A percentile compares a stretch with the other conserved stretches of the same genome.
Evolutionary conservation across 2,329 filamentous ascomycete genomes (phyloP).

Genomic region (Seiridium unicorne): DNA sequence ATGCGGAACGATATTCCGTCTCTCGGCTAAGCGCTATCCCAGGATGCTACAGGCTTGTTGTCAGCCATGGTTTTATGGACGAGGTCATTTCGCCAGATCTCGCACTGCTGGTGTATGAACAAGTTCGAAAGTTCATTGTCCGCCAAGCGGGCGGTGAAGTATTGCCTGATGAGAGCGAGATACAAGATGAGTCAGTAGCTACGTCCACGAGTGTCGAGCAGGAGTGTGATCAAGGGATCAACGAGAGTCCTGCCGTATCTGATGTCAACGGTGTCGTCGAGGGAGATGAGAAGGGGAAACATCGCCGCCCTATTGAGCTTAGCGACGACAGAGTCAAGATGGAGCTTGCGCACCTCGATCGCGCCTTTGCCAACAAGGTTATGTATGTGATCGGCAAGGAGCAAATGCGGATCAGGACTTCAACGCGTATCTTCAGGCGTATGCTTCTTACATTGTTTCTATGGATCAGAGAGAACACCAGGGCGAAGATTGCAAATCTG

Average conservation of each 20-base stretch:
- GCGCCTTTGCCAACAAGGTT: conserved; percentile 45
- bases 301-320: conserved; percentile 16
- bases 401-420: conserved; percentile 49
- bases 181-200: conserved; percentile 8
- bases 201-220: conserved; percentile 12
- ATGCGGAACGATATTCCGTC: conserved; percentile 46
- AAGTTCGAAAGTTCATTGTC: conserved; percentile 52
- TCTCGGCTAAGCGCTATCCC: conserved; percentile 45
- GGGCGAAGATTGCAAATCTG: conserved; percentile 65
- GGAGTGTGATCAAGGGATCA: conserved; percentile 7
- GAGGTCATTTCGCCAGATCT: conserved; percentile 66
- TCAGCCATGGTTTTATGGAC: conserved; percentile 73
- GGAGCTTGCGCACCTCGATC: conserved; percentile 43
- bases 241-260: conserved; percentile 1
- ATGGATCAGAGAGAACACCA: conserved; percentile 64
- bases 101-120: conserved; percentile 56
- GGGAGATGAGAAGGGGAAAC: conserved; percentile 7
- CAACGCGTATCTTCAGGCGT: conserved; percentile 40
- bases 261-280: background rate
- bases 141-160: conserved; percentile 22
- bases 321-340: conserved; percentile 23
- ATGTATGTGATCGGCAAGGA: conserved; percentile 62
- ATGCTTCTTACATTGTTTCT: conserved; percentile 54
- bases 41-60: conserved; percentile 66
- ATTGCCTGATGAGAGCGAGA: conserved; percentile 9